A percentile compares a stretch with the other conserved stretches of the same genome.
These are phyloP conservation scores for Paracoccidioides lutzii DNA, from an alignment of 2,329 filamentous ascomycete genomes.

Conservation along the genomic window DNA sequence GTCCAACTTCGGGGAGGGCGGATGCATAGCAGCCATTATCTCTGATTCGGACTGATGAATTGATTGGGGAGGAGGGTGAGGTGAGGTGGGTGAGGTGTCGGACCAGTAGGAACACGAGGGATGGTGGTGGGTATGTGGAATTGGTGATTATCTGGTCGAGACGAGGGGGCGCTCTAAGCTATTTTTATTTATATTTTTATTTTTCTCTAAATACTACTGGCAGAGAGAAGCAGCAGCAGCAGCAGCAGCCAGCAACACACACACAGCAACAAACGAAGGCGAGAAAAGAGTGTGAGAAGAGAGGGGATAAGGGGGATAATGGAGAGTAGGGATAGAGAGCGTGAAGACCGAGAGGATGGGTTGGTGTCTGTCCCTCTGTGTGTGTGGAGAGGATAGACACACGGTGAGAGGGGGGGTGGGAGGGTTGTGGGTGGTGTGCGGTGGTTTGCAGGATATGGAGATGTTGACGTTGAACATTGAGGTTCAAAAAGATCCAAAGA, in stretches of 20 bases:
- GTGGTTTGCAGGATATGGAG: background rate
- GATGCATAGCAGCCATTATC: conserved; percentile 31
- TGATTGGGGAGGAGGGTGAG: conserved; percentile 6
- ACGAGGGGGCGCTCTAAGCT: conserved; percentile 1
- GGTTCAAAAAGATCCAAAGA: no score
- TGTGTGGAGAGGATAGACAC: background rate
- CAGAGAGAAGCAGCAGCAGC: background rate
- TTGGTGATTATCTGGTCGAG: conserved; percentile 13
- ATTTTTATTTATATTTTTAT: background rate
- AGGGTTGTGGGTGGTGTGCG: background rate
- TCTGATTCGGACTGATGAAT: conserved; percentile 2
- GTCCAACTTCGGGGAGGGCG: conserved; percentile 63
- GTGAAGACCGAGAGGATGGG: conserved; percentile 12
- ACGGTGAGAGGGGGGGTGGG: background rate
- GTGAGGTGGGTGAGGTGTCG: conserved; percentile 1
- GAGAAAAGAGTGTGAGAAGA: background rate
- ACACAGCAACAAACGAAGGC: background rate
- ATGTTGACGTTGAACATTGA: background rate
- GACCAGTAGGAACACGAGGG: background rate
- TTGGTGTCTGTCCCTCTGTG: background rate
- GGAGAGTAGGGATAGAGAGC: conserved; percentile 9
- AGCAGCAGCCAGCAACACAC: background rate
- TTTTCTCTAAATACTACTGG: background rate
- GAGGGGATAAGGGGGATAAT: conserved; percentile 5
- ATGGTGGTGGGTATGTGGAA: conserved; percentile 9